phyloP scores from a whole-genome alignment of 805 yeast genomes.

The Debaryomyces castellii region DNA sequence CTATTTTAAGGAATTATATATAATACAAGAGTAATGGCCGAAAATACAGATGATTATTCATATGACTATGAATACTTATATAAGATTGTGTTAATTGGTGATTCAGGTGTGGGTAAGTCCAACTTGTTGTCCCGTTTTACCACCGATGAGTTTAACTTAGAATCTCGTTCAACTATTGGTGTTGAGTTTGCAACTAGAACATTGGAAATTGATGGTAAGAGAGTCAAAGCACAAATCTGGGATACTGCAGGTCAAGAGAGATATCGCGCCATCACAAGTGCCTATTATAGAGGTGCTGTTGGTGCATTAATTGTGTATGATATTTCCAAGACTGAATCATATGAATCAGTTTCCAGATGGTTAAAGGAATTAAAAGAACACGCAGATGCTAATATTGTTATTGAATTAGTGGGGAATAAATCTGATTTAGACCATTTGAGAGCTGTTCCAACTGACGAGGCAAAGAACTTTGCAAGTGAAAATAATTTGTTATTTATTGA shows the following conservation, averaged over 20 bases:
- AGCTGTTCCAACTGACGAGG: slow-evolving; percentile 98
- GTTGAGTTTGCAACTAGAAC: slow-evolving; percentile 98
- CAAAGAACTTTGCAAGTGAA: slow-evolving; percentile 89
- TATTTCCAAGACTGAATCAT: slow-evolving; percentile 84
- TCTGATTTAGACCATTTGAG: slow-evolving; percentile 88
- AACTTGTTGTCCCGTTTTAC: slow-evolving; percentile 92
- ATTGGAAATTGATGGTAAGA: slow-evolving; percentile 78
- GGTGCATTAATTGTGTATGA: slow-evolving; percentile 96
- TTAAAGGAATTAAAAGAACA: slow-evolving; percentile 86
- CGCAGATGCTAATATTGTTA: slow-evolving; percentile 93
- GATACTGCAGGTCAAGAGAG: slow-evolving; percentile 99
- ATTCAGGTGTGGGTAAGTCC: slow-evolving; percentile 96
- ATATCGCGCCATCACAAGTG: slow-evolving; percentile 95
- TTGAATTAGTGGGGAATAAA: slow-evolving; percentile 91
- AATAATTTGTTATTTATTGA: slow-evolving; percentile 91
- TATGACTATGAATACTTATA: slow-evolving; percentile 87
- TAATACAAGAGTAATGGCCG: slow-evolving; percentile 25
- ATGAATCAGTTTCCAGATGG: slow-evolving; percentile 86
- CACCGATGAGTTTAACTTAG: slow-evolving; percentile 92
- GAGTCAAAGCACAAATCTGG: slow-evolving; percentile 93
- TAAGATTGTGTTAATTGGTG: slow-evolving; percentile 95
- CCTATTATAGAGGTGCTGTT: slow-evolving; percentile 96
- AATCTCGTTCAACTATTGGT: slow-evolving; percentile 92
- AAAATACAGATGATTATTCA: slow-evolving; percentile 45
- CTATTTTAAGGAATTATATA: background rate